phyloP scores from a whole-genome alignment of 345 rosid genomes.

The Melastoma malabathricum region DNA sequence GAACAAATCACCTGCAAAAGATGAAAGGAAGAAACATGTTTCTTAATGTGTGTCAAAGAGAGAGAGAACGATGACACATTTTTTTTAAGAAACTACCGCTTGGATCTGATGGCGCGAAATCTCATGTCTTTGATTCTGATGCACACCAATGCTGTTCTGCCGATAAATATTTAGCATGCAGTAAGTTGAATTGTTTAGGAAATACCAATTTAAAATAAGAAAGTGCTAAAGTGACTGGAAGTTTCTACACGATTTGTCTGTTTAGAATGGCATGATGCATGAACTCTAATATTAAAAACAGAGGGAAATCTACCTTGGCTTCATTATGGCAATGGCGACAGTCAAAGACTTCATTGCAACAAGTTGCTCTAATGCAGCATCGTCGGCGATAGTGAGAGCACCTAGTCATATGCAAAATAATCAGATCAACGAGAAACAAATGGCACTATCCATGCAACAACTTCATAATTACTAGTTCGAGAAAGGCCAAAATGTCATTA shows the following conservation, averaged over 20 bases:
- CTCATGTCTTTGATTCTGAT: constrained; percentile 25
- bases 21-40: neutral
- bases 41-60: neutral
- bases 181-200: neutral
- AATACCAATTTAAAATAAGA: constrained; percentile 1
- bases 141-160: neutral
- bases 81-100: constrained; percentile 13
- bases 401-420: constrained; percentile 11
- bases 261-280: neutral
- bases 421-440: neutral
- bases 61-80: neutral
- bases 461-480: neutral
- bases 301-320: constrained; percentile 15
- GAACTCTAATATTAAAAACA: neutral
- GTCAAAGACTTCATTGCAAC: constrained; percentile 35
- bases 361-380: constrained; percentile 42
- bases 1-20: constrained; percentile 54
- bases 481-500: neutral
- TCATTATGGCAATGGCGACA: constrained; percentile 46
- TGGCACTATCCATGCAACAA: neutral
- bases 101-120: constrained; percentile 36
- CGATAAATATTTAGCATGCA: neutral
- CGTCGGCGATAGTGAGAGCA: constrained; percentile 37
- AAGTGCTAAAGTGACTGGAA: no score
- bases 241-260: neutral